Evolutionary conservation across 1,284 basidiomycete species (phyloP).

Genomic region (Pseudozyma hubeiensis): DNA sequence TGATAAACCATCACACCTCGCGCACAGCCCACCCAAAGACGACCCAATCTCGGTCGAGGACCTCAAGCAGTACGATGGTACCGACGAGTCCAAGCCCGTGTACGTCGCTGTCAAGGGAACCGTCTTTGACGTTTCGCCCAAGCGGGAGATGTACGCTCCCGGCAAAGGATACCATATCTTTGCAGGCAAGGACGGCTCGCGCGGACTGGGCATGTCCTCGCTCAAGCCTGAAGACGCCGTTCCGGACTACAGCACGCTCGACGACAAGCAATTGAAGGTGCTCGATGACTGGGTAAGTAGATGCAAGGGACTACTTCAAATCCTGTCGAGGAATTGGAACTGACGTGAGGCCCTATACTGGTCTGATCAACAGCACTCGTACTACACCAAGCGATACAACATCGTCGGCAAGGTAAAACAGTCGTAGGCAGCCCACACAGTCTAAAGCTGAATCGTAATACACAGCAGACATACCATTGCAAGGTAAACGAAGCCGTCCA

Average conservation of each 20-base stretch:
- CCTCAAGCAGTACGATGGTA: slow-evolving; percentile 79
- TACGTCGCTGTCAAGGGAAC: slow-evolving; percentile 90
- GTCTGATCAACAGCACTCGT: slow-evolving; percentile 44
- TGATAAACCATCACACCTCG: slow-evolving; percentile 1
- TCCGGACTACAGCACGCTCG: slow-evolving; percentile 83
- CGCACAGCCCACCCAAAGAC: slow-evolving; percentile 77
- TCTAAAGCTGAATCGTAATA: neutral
- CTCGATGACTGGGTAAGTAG: slow-evolving; percentile 82
- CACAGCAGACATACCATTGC: slow-evolving; percentile 1
- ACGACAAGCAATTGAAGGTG: slow-evolving; percentile 81
- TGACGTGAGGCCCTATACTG: no score
- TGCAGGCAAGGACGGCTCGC: slow-evolving; percentile 83
- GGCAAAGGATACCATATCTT: slow-evolving; percentile 71
- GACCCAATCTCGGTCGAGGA: slow-evolving; percentile 79
- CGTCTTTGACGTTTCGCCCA: slow-evolving; percentile 82
- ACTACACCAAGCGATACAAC: slow-evolving; percentile 68
- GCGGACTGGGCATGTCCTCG: slow-evolving; percentile 76
- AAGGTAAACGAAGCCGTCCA: no score
- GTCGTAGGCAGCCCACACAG: neutral
- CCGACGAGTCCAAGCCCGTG: slow-evolving; percentile 76
- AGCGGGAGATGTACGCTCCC: slow-evolving; percentile 78
- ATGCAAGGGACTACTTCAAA: neutral
- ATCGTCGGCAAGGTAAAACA: slow-evolving; percentile 64
- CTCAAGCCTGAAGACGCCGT: slow-evolving; percentile 88
- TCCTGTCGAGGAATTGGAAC: no score